Base-by-base conservation (phyloP, 2,329 filamentous ascomycete species). In the Blastomyces parvus region DNA sequence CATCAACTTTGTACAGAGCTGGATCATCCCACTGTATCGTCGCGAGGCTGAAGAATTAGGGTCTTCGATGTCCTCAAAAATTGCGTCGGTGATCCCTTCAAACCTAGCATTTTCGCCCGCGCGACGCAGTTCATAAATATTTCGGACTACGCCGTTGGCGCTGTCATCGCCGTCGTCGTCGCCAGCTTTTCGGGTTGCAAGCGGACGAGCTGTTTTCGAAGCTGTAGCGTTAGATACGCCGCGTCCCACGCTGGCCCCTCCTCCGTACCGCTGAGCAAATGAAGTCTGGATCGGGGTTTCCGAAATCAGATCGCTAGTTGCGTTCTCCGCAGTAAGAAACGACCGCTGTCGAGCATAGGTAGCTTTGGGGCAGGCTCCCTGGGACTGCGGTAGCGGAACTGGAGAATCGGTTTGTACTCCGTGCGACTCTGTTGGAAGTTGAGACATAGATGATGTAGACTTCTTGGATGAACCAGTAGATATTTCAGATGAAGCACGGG, bases 291-390 rank as follows among this genome's bases (percentile, higher is more conserved):
- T 13, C 14, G 17, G 57, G 25, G 25, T 33, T 17, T 59, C 57
- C 40, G 46, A 46, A 36, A 60, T 60, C 36, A 59, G 40, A 22
- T 65, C 67, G 33, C 63, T 65, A 60, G 66, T 27, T 17, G 66
- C 48, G 52, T 64, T 77, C 55, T 77, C 70, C 65, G 86, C 83
- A 66, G 81, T 78, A n/a, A 86, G 73, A 65, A 86, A 84, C 1
- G 84, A 85, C 56, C 85, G 79, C 66, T 83, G 78, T 46, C 80
- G 80, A 17, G 82, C 82, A 71, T 88, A 88, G 2, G 85, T 88
- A 53, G 84, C 74, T 67, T 76, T 82, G 4, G 79, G 74, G 2
- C 76, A 77, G 60, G 66, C 67, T 14, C 71, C 60, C 62, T 69
- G 67, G 13, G 73, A 66, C 40, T 70, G 68, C 17, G 63, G 46